phyloP scores from a whole-genome alignment of 306 rosid species.

The Sesbania bispinosa region DNA sequence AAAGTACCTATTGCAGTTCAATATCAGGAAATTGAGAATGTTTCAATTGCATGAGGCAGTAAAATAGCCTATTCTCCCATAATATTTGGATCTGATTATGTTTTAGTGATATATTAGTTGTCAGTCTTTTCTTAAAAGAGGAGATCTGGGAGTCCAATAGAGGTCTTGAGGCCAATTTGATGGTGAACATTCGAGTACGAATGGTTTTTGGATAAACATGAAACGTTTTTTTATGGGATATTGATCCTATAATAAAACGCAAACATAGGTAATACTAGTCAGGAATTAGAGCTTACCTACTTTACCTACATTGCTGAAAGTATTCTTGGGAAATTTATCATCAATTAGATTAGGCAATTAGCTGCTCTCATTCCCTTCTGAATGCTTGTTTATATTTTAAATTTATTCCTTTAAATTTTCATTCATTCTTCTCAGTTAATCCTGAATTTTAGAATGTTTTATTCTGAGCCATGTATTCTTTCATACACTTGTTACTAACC shows the following conservation, averaged over 20 bases:
- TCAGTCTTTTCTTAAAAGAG: neutral
- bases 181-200: too few relatives aligned
- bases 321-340: too few relatives aligned
- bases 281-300: too few relatives aligned
- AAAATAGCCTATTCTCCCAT: neutral
- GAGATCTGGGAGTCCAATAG: neutral
- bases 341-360: too few relatives aligned
- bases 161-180: neutral
- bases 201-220: too few relatives aligned
- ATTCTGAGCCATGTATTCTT: constrained; percentile 14
- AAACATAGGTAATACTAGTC: too few relatives aligned
- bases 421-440: neutral
- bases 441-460: neutral
- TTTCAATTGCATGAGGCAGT: constrained; percentile 11
- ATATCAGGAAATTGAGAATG: neutral
- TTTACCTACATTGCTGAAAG: too few relatives aligned
- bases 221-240: too few relatives aligned
- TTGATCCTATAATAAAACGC: too few relatives aligned
- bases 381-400: neutral
- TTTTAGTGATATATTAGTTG: neutral
- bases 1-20: neutral
- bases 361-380: neutral
- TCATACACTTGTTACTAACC: neutral
- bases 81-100: neutral
- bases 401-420: constrained; percentile 15